Evolutionary conservation across 2,329 filamentous ascomycete genomes (phyloP).

Genomic region (Leptoxyphium fumago): DNA sequence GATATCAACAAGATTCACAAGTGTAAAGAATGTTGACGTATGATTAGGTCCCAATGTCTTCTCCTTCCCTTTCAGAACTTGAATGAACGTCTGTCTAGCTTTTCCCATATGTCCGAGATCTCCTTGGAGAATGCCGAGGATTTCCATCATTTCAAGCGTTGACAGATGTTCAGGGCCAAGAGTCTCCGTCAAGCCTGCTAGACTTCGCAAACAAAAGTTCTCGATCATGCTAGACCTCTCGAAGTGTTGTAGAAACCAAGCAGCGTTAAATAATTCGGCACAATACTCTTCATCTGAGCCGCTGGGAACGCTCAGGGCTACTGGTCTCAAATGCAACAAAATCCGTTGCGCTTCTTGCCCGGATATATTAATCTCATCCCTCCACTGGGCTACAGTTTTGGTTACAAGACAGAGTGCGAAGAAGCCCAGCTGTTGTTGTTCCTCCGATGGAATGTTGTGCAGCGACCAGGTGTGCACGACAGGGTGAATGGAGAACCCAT

Average conservation of each 20-base stretch:
- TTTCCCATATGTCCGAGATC: background rate
- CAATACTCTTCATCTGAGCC: conserved; percentile 1
- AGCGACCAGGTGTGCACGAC: conserved; percentile 20
- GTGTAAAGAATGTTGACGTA: background rate
- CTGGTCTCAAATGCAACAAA: conserved; percentile 6
- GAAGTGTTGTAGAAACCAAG: conserved; percentile 1
- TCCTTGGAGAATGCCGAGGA: background rate
- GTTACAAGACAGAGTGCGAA: background rate
- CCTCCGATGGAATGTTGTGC: background rate
- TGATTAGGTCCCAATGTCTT: background rate
- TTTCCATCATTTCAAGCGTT: background rate
- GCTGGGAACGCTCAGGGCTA: conserved; percentile 9
- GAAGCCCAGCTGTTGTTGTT: background rate
- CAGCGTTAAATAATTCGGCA: background rate
- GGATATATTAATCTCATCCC: background rate
- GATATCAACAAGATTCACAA: no score
- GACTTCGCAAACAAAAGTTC: background rate
- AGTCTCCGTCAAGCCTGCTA: no score
- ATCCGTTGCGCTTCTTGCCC: background rate
- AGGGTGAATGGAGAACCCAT: conserved; percentile 20
- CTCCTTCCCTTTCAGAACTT: conserved; percentile 1
- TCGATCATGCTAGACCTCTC: conserved; percentile 6
- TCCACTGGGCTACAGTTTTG: background rate
- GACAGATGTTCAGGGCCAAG: conserved; percentile 1
- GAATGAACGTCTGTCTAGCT: background rate